phyloP scores from a whole-genome alignment of 2,329 filamentous ascomycete genomes.

The Septoria petroselini region DNA sequence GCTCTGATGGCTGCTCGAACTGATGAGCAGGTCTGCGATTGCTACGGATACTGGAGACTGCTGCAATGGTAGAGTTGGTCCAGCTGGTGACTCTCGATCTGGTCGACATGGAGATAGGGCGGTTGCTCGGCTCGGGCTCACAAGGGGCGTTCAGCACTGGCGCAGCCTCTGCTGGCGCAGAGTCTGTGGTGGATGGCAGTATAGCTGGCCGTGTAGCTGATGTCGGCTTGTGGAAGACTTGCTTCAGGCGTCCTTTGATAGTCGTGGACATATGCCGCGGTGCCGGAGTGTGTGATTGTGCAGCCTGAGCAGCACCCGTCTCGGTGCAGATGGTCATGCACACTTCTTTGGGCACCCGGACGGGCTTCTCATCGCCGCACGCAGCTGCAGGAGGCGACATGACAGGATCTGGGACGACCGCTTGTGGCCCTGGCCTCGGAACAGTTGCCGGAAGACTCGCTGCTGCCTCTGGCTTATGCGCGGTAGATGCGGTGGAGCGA shows the following conservation, averaged over 20 bases:
- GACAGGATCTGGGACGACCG: neutral
- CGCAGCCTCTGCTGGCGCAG: neutral
- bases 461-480: slow-evolving; percentile 2
- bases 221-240: slow-evolving; percentile 49
- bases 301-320: neutral
- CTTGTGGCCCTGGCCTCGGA: slow-evolving; percentile 1
- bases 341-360: neutral
- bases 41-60: slow-evolving; percentile 51
- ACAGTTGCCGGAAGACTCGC: neutral
- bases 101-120: slow-evolving; percentile 41
- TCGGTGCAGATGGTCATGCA: neutral
- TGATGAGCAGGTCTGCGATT: slow-evolving; percentile 16
- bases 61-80: slow-evolving; percentile 61
- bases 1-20: slow-evolving; percentile 1
- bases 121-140: neutral
- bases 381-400: neutral
- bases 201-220: neutral
- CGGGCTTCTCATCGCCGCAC: neutral
- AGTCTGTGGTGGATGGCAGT: neutral
- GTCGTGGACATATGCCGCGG: slow-evolving; percentile 62
- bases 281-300: slow-evolving; percentile 1
- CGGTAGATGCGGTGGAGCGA: slow-evolving; percentile 4
- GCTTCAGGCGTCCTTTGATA: slow-evolving; percentile 60
- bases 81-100: slow-evolving; percentile 70
- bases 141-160: neutral